A percentile compares a stretch with the other conserved stretches of the same genome.
These are phyloP conservation scores for Sarcodon sp. DNA, from an alignment of 768 basidiomycete genomes.

Conservation along the genomic window DNA sequence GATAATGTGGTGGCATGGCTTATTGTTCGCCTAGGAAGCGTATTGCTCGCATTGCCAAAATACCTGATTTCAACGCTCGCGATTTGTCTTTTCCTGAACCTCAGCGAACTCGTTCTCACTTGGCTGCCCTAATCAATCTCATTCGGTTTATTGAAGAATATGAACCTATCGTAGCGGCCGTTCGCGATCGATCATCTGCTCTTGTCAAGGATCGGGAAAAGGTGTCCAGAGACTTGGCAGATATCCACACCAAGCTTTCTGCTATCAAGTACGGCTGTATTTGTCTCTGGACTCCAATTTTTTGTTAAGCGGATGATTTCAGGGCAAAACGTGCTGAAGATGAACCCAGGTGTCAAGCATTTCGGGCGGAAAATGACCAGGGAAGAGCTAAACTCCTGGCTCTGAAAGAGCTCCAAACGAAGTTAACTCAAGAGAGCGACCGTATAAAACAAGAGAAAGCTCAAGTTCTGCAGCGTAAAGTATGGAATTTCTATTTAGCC, in stretches of 20 bases:
- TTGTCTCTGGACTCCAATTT: not conserved
- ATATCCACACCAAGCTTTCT: slow-evolving; percentile 38
- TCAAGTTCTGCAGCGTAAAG: slow-evolving; percentile 49
- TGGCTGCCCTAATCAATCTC: slow-evolving; percentile 90
- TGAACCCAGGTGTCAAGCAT: slow-evolving; percentile 50
- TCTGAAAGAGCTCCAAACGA: slow-evolving; percentile 51
- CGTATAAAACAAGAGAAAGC: slow-evolving; percentile 62
- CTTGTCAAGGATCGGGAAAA: slow-evolving; percentile 52
- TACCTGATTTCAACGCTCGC: slow-evolving; percentile 64
- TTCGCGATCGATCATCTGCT: slow-evolving; percentile 45
- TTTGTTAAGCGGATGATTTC: not conserved
- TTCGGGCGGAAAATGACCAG: slow-evolving; percentile 45
- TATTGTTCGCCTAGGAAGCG: slow-evolving; percentile 16
- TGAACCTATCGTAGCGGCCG: slow-evolving; percentile 41
- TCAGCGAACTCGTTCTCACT: slow-evolving; percentile 58
- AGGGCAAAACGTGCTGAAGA: slow-evolving; percentile 57
- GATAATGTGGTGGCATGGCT: too few species aligned
- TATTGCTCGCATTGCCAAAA: slow-evolving; percentile 59
- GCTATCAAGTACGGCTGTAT: slow-evolving; percentile 33
- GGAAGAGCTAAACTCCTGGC: slow-evolving; percentile 55
- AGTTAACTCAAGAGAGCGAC: slow-evolving; percentile 53
- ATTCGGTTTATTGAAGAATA: slow-evolving; percentile 81
- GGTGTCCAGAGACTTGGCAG: slow-evolving; percentile 30
- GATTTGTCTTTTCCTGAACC: slow-evolving; percentile 67
- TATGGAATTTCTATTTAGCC: slow-evolving; percentile 11